phyloP scores from a whole-genome alignment of 345 rosid genomes.

The Salix brachista region DNA sequence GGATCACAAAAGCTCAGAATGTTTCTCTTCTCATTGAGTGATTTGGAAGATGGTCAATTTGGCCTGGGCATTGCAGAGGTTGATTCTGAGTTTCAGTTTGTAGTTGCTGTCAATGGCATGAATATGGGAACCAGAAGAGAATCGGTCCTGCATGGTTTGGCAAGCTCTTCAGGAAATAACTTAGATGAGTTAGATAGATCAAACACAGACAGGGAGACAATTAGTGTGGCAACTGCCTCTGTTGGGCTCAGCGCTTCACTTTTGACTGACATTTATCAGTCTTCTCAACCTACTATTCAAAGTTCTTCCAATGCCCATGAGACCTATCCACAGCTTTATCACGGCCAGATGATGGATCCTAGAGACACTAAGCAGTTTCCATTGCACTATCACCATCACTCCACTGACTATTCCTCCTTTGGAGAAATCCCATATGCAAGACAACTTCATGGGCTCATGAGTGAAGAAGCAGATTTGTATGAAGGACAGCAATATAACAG shows the following conservation, averaged over 20 bases:
- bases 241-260: slow-evolving; percentile 37
- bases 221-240: slow-evolving; percentile 28
- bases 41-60: slow-evolving; percentile 65
- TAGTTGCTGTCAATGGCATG: slow-evolving; percentile 78
- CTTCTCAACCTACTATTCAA: slow-evolving; percentile 41
- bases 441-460: slow-evolving; percentile 36
- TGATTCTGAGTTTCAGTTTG: slow-evolving; percentile 66
- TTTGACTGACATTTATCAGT: slow-evolving; percentile 35
- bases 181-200: slow-evolving; percentile 44
- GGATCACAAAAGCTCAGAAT: slow-evolving; percentile 63
- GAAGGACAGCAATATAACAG: slow-evolving; percentile 35
- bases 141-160: slow-evolving; percentile 39
- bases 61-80: slow-evolving; percentile 41
- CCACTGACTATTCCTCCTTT: slow-evolving; percentile 34
- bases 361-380: slow-evolving; percentile 39
- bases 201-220: slow-evolving; percentile 34
- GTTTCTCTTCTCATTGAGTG: slow-evolving; percentile 62
- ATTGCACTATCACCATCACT: slow-evolving; percentile 34
- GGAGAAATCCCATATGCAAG: slow-evolving; percentile 35
- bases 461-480: slow-evolving; percentile 37
- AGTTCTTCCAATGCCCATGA: slow-evolving; percentile 45
- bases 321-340: slow-evolving; percentile 41
- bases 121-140: slow-evolving; percentile 51
- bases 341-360: slow-evolving; percentile 40
- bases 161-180: slow-evolving; percentile 51